Evolutionary conservation across 2,329 filamentous ascomycete genomes (phyloP).

Genomic region (Chrysoporthe austroafricana): DNA sequence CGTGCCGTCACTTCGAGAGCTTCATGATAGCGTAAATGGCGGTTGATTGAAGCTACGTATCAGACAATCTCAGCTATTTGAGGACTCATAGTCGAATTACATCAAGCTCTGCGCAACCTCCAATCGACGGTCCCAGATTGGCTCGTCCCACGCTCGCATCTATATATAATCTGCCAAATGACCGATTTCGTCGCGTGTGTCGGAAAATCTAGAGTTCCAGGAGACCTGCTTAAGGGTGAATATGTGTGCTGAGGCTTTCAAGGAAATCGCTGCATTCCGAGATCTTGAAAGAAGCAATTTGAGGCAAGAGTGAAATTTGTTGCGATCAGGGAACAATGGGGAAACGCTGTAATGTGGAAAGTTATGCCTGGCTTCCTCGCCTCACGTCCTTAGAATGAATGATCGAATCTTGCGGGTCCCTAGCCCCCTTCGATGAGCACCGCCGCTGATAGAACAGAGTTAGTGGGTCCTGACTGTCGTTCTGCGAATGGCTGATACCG

Average conservation of each 20-base stretch:
- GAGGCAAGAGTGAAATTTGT: neutral
- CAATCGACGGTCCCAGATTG: neutral
- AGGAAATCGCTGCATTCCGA: neutral
- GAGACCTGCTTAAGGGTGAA: neutral
- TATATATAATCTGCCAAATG: no score
- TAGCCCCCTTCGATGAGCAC: constrained; percentile 8
- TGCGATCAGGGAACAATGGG: neutral
- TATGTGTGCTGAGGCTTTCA: neutral
- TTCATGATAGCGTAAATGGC: constrained; percentile 10
- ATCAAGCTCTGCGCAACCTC: constrained; percentile 3
- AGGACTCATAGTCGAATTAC: neutral
- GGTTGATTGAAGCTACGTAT: constrained; percentile 15
- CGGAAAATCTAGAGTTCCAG: neutral
- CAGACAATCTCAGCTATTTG: constrained; percentile 1
- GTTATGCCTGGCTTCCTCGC: neutral
- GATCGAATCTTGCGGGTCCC: neutral
- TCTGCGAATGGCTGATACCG: neutral
- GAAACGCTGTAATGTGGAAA: neutral
- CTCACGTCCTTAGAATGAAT: neutral
- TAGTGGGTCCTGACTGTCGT: constrained; percentile 10
- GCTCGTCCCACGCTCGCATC: neutral
- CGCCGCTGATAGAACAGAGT: constrained; percentile 24
- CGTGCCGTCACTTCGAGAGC: neutral
- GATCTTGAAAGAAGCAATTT: neutral
- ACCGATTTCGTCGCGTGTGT: neutral